Conservation (phyloP, 495 filamentous ascomycete genomes). For the Xylaria sp. region DNA sequence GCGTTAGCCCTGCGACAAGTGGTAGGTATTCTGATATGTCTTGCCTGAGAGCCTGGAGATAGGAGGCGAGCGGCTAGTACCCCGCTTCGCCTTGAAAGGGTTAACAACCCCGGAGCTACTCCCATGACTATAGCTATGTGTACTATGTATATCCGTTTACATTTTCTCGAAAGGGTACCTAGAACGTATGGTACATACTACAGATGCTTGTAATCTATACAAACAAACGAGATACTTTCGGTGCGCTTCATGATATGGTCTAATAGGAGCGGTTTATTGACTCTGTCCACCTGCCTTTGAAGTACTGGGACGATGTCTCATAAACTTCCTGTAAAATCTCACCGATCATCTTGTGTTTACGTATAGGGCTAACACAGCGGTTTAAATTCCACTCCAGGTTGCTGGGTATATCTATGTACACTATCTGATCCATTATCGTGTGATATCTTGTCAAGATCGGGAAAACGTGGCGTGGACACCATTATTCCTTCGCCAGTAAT, state of each 20-base stretch:
- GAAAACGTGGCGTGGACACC: not conserved
- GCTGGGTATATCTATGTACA: no score
- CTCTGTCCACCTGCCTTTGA: not conserved
- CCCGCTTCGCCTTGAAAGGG: not conserved
- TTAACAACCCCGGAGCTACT: slow-evolving; percentile 17
- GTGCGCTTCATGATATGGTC: no score
- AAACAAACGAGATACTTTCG: not conserved
- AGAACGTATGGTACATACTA: not conserved
- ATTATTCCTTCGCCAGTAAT: not conserved
- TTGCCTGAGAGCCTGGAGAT: not conserved
- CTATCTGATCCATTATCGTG: slow-evolving; percentile 1
- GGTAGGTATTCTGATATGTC: not conserved
- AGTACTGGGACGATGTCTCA: no score
- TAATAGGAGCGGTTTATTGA: not conserved
- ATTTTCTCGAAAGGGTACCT: no score
- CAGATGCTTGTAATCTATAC: no score
- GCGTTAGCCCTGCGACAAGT: not conserved
- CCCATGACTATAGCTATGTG: slow-evolving; percentile 6
- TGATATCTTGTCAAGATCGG: not conserved
- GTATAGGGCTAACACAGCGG: not conserved
- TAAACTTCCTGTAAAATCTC: not conserved
- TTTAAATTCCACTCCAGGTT: no score
- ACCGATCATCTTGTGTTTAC: not conserved
- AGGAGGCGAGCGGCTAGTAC: not conserved
- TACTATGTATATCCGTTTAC: no score